phyloP scores from a whole-genome alignment of 2,329 filamentous ascomycete genomes.

The Hymenoscyphus repandus region DNA sequence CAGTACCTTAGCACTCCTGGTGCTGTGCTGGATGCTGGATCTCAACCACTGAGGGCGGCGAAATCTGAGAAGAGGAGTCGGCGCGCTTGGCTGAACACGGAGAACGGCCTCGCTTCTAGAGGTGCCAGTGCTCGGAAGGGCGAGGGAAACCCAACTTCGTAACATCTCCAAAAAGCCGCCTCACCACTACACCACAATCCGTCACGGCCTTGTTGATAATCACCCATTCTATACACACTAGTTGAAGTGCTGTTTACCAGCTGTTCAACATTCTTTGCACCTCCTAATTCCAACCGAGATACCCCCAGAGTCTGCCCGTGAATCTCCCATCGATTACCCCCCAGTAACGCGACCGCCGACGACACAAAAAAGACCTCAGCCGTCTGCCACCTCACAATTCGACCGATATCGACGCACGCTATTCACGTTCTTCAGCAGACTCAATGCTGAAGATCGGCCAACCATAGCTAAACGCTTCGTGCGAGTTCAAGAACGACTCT shows the following conservation, averaged over 20 bases:
- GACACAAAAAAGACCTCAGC: conserved; percentile 12
- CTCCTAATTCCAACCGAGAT: no score
- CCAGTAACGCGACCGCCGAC: conserved; percentile 12
- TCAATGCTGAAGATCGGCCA: conserved; percentile 18
- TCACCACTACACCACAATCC: background rate
- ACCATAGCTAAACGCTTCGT: conserved; percentile 9
- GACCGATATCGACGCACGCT: conserved; percentile 2
- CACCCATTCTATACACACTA: no score
- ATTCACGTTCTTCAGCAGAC: conserved; percentile 9
- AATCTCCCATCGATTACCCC: background rate
- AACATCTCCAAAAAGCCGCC: background rate
- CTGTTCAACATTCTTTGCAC: no score
- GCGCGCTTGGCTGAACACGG: conserved; percentile 1
- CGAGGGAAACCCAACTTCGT: background rate
- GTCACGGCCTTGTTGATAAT: background rate
- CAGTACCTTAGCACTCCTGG: no score
- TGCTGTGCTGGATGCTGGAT: background rate
- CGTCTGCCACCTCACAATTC: conserved; percentile 16
- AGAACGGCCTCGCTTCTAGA: background rate
- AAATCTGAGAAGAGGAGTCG: background rate
- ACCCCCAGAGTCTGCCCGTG: background rate
- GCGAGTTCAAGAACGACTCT: conserved; percentile 11
- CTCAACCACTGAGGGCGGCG: background rate
- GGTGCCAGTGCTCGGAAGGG: background rate
- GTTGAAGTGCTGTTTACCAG: no score